Base-by-base conservation (phyloP, 2,329 filamentous ascomycete species). In the Phialophora expanda region DNA sequence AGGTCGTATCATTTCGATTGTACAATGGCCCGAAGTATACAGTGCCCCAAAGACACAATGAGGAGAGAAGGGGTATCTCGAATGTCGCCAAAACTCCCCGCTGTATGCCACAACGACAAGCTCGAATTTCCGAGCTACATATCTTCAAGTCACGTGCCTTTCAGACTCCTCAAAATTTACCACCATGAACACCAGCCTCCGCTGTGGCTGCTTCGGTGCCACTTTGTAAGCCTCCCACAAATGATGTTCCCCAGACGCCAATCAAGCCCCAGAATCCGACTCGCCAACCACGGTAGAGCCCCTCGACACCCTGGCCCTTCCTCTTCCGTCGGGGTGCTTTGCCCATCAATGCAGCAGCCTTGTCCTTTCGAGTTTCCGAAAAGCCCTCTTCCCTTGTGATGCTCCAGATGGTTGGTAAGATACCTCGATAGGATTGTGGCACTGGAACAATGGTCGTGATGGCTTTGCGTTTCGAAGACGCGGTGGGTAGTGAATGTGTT, bases 321-420 rank as follows among this genome's bases (percentile, higher is more conserved):
- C 81, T 76, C 58, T 80, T 81, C 60, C 82, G 80, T 55, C 76
- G 75, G 57, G 80, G 73, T 44, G 83, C 77, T 70, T 68, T 76
- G 32, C 74, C 75, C 69, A 77, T 75, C 26, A 76, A 66, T 17
- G 73, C 70, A 2, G 75, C 75, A 4, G 75, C 76, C 30, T 73
- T 75, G 55, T 80, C 76, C 11, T 83, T 78, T 8, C 86, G 81
- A 66, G 82, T 83, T 24, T 74, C 72, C 4, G 73, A 75, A 20
- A 78, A 80, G 7, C 95, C 95, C 77, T 99, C 95, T 73, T 96
- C 91, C 41, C 89, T 85, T 0, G 91, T 85, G 67, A 99, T 95
- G 66, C 87, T 86, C 83, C 92, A 94, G 86, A 97, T 93, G 2
- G 94, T 97, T 2, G 92, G 91, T n/a, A 95, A 77, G 1, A 97